Base-by-base conservation (phyloP, 2,329 filamentous ascomycete species). In the Epichloe sp. region DNA sequence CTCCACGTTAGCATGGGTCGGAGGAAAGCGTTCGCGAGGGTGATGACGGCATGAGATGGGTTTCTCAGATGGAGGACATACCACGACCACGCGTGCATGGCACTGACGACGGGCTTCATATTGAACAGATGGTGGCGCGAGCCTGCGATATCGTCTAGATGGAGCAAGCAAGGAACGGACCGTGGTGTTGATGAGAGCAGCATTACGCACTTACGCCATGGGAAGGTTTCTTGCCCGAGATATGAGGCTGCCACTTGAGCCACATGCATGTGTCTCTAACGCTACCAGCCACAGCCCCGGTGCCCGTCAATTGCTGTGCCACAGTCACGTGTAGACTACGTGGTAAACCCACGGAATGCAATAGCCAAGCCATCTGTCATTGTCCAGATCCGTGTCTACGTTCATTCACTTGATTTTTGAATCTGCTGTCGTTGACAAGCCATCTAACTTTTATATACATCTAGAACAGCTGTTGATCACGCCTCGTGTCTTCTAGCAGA, bases 71-170 rank as follows among this genome's bases (percentile, higher is more conserved):
- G 43, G 21, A 21, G 48, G 53, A 68, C 81, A 65, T 75, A 96
- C 90, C 90, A 95, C 74, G 83, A 88, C 89, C 90, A 96, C 64
- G 90, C 91, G 73, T 95, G 90, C 73, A 90, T 79, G 59, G 88
- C 84, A 65, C 88, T 86, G 61, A 97, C 87, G 65, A 97, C 76
- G 60, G 91, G 90, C 83, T 96, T 96, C 90, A 96, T 96, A 65
- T 63, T 80, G 74, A 14, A 68, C 52, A n/a, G 8, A 12, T 10
- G 40, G 44, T 31, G 43, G 36, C 43, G 17, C 14, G 3, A 15
- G 37, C 43, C 47, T 41, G 26, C n/a, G 23, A 17, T 35, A 43
- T 35, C 38, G 12, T 35, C 12, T 5, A 15, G n/a, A 35, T 11
- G 23, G 10, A 26, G 19, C 7, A 8, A 21, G 2, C 26, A 40